Evolutionary conservation across 2,329 filamentous ascomycete species (phyloP), one percentile per base, ranked within the genome.

Genomic region (Ophiostoma ips): DNA sequence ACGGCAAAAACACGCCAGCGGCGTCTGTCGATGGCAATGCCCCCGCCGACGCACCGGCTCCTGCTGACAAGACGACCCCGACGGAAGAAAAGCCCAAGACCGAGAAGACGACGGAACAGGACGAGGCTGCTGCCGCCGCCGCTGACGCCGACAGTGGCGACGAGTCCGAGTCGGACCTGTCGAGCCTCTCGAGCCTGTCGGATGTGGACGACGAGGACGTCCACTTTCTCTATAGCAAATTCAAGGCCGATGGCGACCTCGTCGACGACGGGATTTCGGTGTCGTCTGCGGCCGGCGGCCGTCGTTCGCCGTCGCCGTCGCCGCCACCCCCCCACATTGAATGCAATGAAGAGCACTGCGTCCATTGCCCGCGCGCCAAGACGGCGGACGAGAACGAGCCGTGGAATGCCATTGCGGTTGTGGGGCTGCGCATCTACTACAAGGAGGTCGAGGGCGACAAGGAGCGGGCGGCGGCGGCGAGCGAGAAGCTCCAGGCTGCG

Each of bases 401-500:
- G 0, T 82, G 78, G 78, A 81, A 81, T 58, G 77, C 78, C 1
- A 69, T 81, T 11, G 75, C 69, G 15, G 75, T 79, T 13, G 70
- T 81, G 0, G 77, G 78, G 0, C 62, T 82, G 50, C 70, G 76
- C 18, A 69, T 82, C 7, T 81, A 80, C 60, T 71, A 74, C 61
- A 71, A 71, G 36, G 33, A 30, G 55, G 63, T 60, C 8, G 49
- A 43, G 1, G 53, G 52, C 13, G 53, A 48, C 11, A 41, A 41
- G 40, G 35, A 16, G 35, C 46, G 43, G 1, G 9, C 16, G 8
- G 41, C 31, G 2, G 31, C 43, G 21, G 43, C 16, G 21, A 8
- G 24, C n/a, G 46, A 28, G 3, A 13, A 16, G 45, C 5, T 11
- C 30, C 16, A 21, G 10, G 37, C 19, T 9, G 31, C 10, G 2